Evolutionary conservation across 164 flowering plant species (phyloP).

Genomic region (Stephania cephalantha): DNA sequence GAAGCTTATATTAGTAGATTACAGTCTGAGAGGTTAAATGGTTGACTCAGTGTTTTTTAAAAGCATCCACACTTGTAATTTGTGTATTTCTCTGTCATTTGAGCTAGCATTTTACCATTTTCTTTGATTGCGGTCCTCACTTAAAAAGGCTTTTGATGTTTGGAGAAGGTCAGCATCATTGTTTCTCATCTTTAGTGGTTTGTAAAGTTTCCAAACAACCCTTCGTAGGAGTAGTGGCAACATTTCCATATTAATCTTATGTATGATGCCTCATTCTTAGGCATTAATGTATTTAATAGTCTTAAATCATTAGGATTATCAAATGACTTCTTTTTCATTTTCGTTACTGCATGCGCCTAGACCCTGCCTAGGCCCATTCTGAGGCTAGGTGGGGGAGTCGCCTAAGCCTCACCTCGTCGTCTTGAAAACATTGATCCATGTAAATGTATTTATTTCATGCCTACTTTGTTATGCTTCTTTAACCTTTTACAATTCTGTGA

Average conservation of each 20-base stretch:
- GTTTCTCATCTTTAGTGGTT: neutral
- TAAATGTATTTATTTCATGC: no score
- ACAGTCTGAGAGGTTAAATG: neutral
- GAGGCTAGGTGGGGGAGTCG: no score
- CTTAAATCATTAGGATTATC: no score
- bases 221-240: neutral
- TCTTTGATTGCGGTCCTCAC: neutral
- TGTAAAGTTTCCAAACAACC: neutral
- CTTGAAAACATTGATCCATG: no score
- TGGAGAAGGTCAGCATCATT: neutral
- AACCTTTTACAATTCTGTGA: no score
- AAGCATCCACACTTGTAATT: neutral
- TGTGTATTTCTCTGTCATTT: neutral
- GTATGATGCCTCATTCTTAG: no score
- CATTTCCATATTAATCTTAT: neutral
- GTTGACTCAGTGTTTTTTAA: neutral
- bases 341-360: no score
- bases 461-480: no score
- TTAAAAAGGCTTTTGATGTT: neutral
- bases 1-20: neutral
- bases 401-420: no score
- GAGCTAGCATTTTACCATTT: neutral
- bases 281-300: no score
- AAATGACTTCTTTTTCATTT: no score
- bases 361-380: no score